phyloP scores from a whole-genome alignment of 2,329 filamentous ascomycete genomes.

The Scortechinia acanthostroma region DNA sequence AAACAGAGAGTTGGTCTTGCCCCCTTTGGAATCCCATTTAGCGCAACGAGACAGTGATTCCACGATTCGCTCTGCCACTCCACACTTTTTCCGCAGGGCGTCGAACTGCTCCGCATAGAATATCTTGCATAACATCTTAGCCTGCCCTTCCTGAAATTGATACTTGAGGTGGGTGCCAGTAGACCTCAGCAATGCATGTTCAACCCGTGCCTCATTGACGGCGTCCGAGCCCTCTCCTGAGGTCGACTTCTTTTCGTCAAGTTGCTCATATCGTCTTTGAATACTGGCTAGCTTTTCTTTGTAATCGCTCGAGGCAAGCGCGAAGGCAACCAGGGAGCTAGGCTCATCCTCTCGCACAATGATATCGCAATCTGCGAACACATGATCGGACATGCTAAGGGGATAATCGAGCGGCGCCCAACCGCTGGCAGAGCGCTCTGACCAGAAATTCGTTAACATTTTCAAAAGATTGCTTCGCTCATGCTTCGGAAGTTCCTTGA shows the following conservation, averaged over 20 bases:
- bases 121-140: slow-evolving; percentile 94
- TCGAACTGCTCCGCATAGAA: slow-evolving; percentile 98
- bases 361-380: slow-evolving; percentile 93
- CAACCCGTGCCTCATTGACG: slow-evolving; percentile 53
- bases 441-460: slow-evolving; percentile 96
- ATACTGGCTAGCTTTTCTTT: slow-evolving; percentile 69
- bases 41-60: slow-evolving; percentile 91
- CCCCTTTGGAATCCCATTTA: slow-evolving; percentile 96
- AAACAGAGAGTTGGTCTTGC: slow-evolving; percentile 96
- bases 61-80: slow-evolving; percentile 85
- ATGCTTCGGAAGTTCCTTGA: neutral
- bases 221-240: slow-evolving; percentile 27
- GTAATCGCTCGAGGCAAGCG: slow-evolving; percentile 82
- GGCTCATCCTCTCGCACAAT: slow-evolving; percentile 97
- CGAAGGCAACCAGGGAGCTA: slow-evolving; percentile 89
- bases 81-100: slow-evolving; percentile 84
- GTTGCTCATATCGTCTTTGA: slow-evolving; percentile 22
- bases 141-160: slow-evolving; percentile 87
- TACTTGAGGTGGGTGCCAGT: slow-evolving; percentile 94
- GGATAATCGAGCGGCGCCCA: slow-evolving; percentile 93
- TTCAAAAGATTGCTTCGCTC: slow-evolving; percentile 48
- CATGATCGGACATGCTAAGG: slow-evolving; percentile 78
- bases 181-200: slow-evolving; percentile 75
- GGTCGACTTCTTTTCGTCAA: slow-evolving; percentile 13
- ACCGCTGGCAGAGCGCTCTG: slow-evolving; percentile 88